These are phyloP conservation scores for Punctularia strigosozonata DNA, from an alignment of 768 basidiomycete genomes.

Conservation along the genomic window DNA sequence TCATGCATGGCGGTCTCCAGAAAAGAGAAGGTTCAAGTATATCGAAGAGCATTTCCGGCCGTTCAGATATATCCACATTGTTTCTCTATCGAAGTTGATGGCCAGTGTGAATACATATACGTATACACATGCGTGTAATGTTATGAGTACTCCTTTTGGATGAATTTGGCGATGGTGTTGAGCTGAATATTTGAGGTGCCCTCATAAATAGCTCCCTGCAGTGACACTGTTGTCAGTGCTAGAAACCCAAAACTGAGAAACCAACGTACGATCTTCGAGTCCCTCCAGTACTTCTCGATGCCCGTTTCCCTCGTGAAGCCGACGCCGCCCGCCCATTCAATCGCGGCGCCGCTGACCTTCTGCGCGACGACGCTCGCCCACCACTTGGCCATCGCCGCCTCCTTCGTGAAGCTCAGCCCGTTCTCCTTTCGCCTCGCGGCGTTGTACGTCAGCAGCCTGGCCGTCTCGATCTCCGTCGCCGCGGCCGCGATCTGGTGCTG, in stretches of 20 bases:
- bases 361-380: conserved; percentile 86
- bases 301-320: conserved; percentile 92
- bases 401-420: conserved; percentile 73
- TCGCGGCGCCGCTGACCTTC: conserved; percentile 75
- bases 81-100: no score
- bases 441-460: conserved; percentile 89
- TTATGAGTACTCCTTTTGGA: conserved; percentile 76
- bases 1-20: no score
- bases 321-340: conserved; percentile 93
- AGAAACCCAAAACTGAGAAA: background rate
- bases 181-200: conserved; percentile 98
- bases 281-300: conserved; percentile 94
- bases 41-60: no score
- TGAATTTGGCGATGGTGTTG: conserved; percentile 87
- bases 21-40: no score
- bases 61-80: no score
- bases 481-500: conserved; percentile 88
- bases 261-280: conserved; percentile 82
- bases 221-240: conserved; percentile 4
- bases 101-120: no score
- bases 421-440: conserved; percentile 93
- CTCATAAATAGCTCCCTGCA: conserved; percentile 81
- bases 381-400: conserved; percentile 98
- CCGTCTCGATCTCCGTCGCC: conserved; percentile 82
- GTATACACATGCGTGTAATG: no score